Evolutionary conservation across 208 protist species (phyloP), one percentile per base, ranked within the genome.

Genomic region (Paratrypanosoma confusum): DNA sequence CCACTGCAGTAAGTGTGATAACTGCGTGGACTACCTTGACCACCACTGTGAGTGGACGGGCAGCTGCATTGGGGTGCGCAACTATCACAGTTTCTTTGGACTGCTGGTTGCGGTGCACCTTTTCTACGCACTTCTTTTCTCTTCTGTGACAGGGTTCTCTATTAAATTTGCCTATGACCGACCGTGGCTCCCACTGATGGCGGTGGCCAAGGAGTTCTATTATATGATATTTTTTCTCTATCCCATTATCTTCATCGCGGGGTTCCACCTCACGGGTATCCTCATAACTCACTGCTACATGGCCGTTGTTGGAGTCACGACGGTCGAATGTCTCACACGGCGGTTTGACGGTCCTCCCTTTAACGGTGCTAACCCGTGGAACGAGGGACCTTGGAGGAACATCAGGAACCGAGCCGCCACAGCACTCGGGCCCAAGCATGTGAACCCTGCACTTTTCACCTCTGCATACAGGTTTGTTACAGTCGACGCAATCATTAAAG

Each of bases 11-110:
- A 63, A 88, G 39, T 95, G 87, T 41, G 83, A 93, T 44, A 91
- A 90, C 56, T 95, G 87, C 36, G 81, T 95, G 0, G 71, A 81
- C 3, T 77, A 74, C 6, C 93, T 93, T 43, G 87, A 95, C 45
- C 87, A 95, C 51, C 87, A 95, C 58, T 95, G 87, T 46, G 83
- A 79, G 0, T 95, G 87, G 87, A 57, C 87, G n/a, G 90, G 90
- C 46, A 81, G 68, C 36, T 92, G 84, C 40, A 70, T 95, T 1
- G 87, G 87, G 2, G 45, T 17, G 3, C 69, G 60, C 26, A 95
- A 95, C 45, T 95, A 95, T 48, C 25, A 34, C 0, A 47, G 72
- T 24, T 95, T 95, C 44, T 63, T 55, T 17, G 49, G 35, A 26
- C 43, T 46, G 2, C 55, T 73, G n/a, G 5, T 56, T 20, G 54